These are phyloP conservation scores for Tulasnella sp. DNA, from an alignment of 768 basidiomycete genomes.

Conservation along the genomic window DNA sequence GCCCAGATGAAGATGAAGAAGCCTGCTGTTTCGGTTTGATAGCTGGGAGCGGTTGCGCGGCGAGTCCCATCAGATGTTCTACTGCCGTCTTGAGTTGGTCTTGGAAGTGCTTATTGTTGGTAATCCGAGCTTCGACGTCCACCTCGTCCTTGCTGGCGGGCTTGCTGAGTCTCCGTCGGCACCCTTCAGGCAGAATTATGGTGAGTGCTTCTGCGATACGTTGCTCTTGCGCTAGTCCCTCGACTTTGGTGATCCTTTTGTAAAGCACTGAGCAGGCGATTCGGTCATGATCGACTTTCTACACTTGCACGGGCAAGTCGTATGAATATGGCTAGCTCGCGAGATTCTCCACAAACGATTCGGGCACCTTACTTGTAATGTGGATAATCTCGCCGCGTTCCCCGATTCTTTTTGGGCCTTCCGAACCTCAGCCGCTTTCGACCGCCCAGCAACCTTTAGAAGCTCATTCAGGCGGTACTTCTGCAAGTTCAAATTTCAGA, in stretches of 20 bases:
- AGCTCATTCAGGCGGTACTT: slow-evolving; percentile 28
- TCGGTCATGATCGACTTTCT: slow-evolving; percentile 49
- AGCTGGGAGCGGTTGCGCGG: slow-evolving; percentile 10
- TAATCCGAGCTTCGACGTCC: slow-evolving; percentile 59
- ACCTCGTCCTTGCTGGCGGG: slow-evolving; percentile 34
- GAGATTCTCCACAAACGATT: not conserved
- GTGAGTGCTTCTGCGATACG: slow-evolving; percentile 36
- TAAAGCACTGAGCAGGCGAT: slow-evolving; percentile 55
- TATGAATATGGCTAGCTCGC: not conserved
- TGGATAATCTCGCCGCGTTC: not conserved
- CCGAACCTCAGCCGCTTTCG: slow-evolving; percentile 53
- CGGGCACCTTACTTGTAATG: not conserved
- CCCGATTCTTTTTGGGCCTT: not conserved
- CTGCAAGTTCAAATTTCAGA: slow-evolving; percentile 20
- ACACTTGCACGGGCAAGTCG: slow-evolving; percentile 6
- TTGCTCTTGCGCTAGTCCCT: slow-evolving; percentile 40
- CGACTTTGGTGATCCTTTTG: slow-evolving; percentile 66
- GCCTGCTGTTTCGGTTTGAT: slow-evolving; percentile 16
- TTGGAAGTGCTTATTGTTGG: slow-evolving; percentile 68
- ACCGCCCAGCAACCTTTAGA: slow-evolving; percentile 44
- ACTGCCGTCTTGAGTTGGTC: slow-evolving; percentile 43
- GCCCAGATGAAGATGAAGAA: slow-evolving; percentile 16
- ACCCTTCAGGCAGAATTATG: slow-evolving; percentile 12
- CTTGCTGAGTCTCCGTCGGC: slow-evolving; percentile 16
- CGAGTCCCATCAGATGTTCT: slow-evolving; percentile 30